A percentile compares a stretch with the other conserved stretches of the same genome.
Conservation (phyloP, 441 rosid genomes). For the Dalechampia spathulata region DNA sequence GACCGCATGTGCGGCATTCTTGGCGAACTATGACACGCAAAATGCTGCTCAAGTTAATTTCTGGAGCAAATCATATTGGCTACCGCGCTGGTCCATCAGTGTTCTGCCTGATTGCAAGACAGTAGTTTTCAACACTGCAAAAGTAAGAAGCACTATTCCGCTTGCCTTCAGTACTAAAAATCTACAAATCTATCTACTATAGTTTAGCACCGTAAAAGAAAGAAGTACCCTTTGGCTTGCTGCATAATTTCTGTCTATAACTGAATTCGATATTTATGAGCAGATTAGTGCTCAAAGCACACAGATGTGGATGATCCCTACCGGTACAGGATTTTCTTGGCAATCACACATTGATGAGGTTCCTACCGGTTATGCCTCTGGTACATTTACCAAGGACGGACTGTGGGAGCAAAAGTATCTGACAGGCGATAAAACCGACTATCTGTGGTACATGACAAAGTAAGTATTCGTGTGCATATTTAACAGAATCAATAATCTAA, state of each 20-base stretch:
- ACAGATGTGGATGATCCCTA: slow-evolving; percentile 69
- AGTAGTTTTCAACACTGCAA: slow-evolving; percentile 83
- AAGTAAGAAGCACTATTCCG: slow-evolving; percentile 66
- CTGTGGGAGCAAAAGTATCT: slow-evolving; percentile 81
- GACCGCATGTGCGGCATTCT: slow-evolving; percentile 81
- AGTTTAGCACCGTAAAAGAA: slow-evolving; percentile 93
- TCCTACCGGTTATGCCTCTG: too few species aligned
- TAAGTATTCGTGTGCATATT: too few species aligned
- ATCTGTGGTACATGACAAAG: slow-evolving; percentile 94
- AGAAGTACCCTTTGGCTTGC: slow-evolving; percentile 13
- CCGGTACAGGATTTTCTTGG: slow-evolving; percentile 67
- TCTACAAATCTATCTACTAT: too few species aligned
- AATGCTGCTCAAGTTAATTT: slow-evolving; percentile 60
- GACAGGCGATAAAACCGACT: slow-evolving; percentile 78
- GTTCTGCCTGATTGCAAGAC: slow-evolving; percentile 98
- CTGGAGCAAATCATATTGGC: slow-evolving; percentile 52
- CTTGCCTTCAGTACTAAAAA: too few species aligned
- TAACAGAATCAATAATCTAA: too few species aligned
- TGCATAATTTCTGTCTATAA: neutral
- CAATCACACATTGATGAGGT: slow-evolving; percentile 76
- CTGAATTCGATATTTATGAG: neutral
- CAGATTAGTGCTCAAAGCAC: slow-evolving; percentile 81
- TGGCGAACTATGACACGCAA: slow-evolving; percentile 62
- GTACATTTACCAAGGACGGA: slow-evolving; percentile 56
- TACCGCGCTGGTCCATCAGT: slow-evolving; percentile 98